Percentiles rank a stretch among this genome's conserved stretches.
These are phyloP conservation scores for Sphagnum tenellum DNA, from an alignment of 225 moss, liverwort and hornwort species.

Conservation along the genomic window DNA sequence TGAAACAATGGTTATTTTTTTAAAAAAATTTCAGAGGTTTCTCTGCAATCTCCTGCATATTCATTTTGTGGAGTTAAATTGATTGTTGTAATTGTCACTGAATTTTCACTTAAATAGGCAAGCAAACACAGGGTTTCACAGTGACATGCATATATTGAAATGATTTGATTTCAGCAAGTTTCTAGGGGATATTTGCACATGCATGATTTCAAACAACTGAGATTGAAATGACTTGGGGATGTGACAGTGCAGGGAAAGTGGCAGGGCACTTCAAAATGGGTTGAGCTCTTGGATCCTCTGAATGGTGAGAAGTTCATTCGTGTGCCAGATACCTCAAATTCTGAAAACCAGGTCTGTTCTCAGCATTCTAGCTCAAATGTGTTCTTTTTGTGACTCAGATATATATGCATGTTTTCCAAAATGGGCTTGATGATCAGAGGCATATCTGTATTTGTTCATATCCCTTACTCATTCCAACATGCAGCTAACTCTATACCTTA, in stretches of 20 bases:
- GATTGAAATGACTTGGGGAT: slow-evolving; percentile 8
- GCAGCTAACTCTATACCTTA: too few species aligned
- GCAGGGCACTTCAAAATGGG: slow-evolving; percentile 57
- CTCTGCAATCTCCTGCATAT: too few species aligned
- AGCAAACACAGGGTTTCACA: neutral
- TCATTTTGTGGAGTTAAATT: too few species aligned
- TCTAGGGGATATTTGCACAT: neutral
- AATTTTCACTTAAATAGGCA: neutral
- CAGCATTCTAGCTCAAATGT: neutral
- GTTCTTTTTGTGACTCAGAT: neutral
- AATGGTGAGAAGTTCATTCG: slow-evolving; percentile 79
- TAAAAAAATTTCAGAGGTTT: too few species aligned
- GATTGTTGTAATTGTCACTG: too few species aligned
- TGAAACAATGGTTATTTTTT: too few species aligned
- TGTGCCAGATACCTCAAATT: slow-evolving; percentile 66
- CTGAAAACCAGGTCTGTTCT: slow-evolving; percentile 38
- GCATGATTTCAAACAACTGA: too few species aligned
- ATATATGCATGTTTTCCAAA: too few species aligned
- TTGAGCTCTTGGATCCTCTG: slow-evolving; percentile 69
- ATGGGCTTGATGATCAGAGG: too few species aligned
- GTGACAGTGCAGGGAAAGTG: slow-evolving; percentile 73
- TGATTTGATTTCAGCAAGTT: neutral
- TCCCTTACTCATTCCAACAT: too few species aligned
- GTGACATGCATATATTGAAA: neutral
- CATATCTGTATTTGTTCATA: too few species aligned